Conservation (phyloP, 2,329 filamentous ascomycete species). For the Arthrobotrys musiformis region DNA sequence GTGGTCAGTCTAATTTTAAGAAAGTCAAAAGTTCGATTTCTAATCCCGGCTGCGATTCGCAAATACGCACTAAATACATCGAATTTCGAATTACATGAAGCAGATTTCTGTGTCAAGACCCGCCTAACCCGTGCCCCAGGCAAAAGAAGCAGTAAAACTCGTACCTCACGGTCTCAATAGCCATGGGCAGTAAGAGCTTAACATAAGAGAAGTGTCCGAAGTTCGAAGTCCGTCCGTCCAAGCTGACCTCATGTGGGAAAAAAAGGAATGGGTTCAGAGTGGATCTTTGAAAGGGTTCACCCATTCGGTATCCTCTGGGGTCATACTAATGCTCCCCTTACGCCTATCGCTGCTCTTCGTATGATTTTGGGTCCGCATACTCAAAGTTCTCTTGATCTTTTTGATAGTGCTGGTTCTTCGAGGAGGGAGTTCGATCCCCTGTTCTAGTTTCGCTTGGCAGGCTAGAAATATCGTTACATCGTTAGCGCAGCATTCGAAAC, state of each 20-base stretch:
- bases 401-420: slow-evolving; percentile 38
- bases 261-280: neutral
- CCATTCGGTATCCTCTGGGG: slow-evolving; percentile 24
- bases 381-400: slow-evolving; percentile 32
- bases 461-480: neutral
- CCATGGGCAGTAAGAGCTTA: too few species aligned
- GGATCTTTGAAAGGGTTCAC: slow-evolving; percentile 36
- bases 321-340: slow-evolving; percentile 7
- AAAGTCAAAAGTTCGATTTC: too few species aligned
- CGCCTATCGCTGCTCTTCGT: neutral
- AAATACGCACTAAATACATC: too few species aligned
- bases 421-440: slow-evolving; percentile 14
- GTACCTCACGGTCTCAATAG: too few species aligned
- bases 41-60: too few species aligned
- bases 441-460: slow-evolving; percentile 40
- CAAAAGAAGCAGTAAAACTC: too few species aligned
- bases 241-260: too few species aligned
- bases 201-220: too few species aligned
- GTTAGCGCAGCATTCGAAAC: neutral
- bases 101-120: too few species aligned
- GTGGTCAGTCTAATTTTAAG: too few species aligned
- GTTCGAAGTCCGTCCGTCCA: too few species aligned
- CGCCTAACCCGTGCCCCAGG: neutral
- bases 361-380: slow-evolving; percentile 5
- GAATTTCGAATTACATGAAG: neutral